These are phyloP conservation scores for Deakozyma indianensis DNA, from an alignment of 805 yeast species.

Conservation along the genomic window DNA sequence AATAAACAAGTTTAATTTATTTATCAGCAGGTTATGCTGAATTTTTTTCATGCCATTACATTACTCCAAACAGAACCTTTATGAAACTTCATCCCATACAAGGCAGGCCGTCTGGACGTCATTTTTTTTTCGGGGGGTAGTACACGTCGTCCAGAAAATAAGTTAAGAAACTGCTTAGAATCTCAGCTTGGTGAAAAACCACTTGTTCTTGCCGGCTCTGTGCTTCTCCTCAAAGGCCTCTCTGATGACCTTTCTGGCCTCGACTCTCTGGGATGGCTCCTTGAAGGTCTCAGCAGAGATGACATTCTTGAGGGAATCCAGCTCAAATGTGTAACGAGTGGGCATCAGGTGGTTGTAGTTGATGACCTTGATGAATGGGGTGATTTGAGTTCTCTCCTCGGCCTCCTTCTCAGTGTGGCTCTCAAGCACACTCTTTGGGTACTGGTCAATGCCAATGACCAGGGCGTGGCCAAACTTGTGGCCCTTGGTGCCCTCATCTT, in stretches of 20 bases:
- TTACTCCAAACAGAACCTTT: neutral
- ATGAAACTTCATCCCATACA: too few relatives aligned
- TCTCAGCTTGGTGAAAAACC: constrained; percentile 98
- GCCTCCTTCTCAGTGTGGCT: constrained; percentile 90
- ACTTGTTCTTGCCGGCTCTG: constrained; percentile 97
- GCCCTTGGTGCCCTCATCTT: constrained; percentile 96
- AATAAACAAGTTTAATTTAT: too few relatives aligned
- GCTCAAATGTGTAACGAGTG: constrained; percentile 97
- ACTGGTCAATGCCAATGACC: constrained; percentile 98
- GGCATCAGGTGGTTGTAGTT: constrained; percentile 99
- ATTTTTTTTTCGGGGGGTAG: neutral
- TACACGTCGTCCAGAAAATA: neutral
- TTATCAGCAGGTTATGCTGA: too few relatives aligned
- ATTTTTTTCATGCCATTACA: constrained; percentile 1
- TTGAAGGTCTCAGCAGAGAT: constrained; percentile 86
- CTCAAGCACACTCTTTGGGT: constrained; percentile 94
- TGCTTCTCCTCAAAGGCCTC: constrained; percentile 99
- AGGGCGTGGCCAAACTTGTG: constrained; percentile 99
- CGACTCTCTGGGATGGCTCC: constrained; percentile 97
- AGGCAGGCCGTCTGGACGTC: neutral
- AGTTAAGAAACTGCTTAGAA: constrained; percentile 43
- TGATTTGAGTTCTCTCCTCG: constrained; percentile 94
- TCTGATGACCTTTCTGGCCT: constrained; percentile 97
- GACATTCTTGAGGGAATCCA: constrained; percentile 84
- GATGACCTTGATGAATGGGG: constrained; percentile 97